Base-by-base conservation (phyloP, 805 yeast genomes). In the Cyberlindnera nakhonratchasimensis region DNA sequence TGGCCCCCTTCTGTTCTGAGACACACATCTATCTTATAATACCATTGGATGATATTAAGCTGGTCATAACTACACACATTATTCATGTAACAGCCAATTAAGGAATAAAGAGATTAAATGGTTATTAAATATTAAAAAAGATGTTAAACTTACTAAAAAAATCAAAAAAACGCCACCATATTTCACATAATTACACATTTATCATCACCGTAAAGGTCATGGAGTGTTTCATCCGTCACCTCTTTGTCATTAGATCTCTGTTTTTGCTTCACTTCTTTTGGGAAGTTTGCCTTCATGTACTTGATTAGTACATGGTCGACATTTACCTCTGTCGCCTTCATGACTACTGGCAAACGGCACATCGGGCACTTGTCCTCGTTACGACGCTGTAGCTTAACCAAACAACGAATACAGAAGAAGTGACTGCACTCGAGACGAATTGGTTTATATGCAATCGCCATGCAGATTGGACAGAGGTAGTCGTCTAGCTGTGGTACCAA, bases 401-500 rank as follows among this genome's bases (percentile, higher is more conserved):
- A 59, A 52, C 93, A 84, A 36, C 90, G 63, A 3, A 84, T 78
- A 58, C 93, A 84, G 58, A 83, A 84, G 17, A 82, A 63, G 56
- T 84, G 93, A 1, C 72, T 72, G 59, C 93, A 84, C 9, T 61
- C 63, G 13, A 84, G 64, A 36, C 79, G 63, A 36, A 84, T 79
- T 3, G 93, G 93, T 53, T 82, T 81, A 63, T 72, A 84, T 0
- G 89, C 88, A 34, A 84, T 71, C 3, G 76, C 70, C 58, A 76
- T 73, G 57, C 93, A 84, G 9, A 84, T 77, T 1, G 90, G 87
- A 56, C 93, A 84, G 2, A 77, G 65, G 53, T 82, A 84, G 57
- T 85, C 91, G 37, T 84, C 90, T 5, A 85, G 62, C 57, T 82
- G 90, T 2, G 93, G 93, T 1, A 82, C 65, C 2, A 84, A 60